phyloP scores from a whole-genome alignment of 2,329 filamentous ascomycete species.

The Talaromyces sp. region DNA sequence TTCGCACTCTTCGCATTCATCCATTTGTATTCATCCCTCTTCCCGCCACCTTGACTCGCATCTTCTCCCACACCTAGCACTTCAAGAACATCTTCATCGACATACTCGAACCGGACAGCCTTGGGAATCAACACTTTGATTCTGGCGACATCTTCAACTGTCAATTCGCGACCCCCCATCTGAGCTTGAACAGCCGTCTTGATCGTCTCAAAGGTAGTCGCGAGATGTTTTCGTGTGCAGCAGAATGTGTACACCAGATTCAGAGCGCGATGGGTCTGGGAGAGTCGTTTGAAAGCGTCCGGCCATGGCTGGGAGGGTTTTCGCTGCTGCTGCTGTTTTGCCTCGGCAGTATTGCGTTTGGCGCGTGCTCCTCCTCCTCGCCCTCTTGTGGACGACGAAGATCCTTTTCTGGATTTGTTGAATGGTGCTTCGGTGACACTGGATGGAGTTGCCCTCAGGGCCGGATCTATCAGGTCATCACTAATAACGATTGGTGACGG shows the following conservation, averaged over 20 bases:
- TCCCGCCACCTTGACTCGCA: constrained; percentile 41
- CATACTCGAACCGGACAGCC: constrained; percentile 78
- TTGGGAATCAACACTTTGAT: constrained; percentile 75
- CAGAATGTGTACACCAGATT: constrained; percentile 96
- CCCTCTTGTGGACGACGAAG: background rate
- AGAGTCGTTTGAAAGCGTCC: constrained; percentile 66
- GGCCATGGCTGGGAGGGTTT: constrained; percentile 64
- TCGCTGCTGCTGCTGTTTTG: constrained; percentile 10
- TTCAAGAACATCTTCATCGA: constrained; percentile 79
- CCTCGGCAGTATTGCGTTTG: background rate
- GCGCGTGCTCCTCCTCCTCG: background rate
- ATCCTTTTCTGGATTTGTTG: background rate
- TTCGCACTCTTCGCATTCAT: constrained; percentile 16
- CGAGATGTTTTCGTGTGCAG: constrained; percentile 84
- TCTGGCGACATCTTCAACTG: constrained; percentile 74
- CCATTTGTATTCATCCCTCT: constrained; percentile 23
- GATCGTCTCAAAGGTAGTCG: constrained; percentile 88
- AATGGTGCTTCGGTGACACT: background rate
- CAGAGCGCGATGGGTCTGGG: constrained; percentile 75
- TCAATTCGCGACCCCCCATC: constrained; percentile 63
- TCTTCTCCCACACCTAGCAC: constrained; percentile 70
- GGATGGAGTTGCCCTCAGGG: background rate
- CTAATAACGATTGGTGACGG: background rate
- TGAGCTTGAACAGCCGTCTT: constrained; percentile 80
- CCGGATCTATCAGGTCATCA: constrained; percentile 14